Conservation (phyloP, 2,329 filamentous ascomycete species). For the Xylariaceae sp. region DNA sequence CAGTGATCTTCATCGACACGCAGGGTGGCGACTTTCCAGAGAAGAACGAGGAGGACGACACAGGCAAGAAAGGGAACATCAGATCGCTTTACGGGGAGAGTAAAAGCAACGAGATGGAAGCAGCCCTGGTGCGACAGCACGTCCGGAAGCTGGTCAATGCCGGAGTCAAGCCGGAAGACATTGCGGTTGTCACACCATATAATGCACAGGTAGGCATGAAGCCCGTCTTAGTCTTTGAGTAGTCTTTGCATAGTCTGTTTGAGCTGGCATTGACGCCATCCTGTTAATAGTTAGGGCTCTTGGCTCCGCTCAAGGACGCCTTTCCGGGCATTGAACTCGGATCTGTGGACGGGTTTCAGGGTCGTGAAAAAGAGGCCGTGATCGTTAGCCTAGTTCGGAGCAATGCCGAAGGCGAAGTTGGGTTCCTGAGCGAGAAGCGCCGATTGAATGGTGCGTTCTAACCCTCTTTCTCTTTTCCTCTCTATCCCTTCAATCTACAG, state of each 20-base stretch:
- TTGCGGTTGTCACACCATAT: conserved; percentile 94
- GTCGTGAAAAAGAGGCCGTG: conserved; percentile 94
- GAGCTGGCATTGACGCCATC: conserved; percentile 13
- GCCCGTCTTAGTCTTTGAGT: neutral
- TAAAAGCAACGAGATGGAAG: conserved; percentile 81
- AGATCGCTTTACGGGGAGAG: conserved; percentile 60
- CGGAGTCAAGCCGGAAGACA: conserved; percentile 81
- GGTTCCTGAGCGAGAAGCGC: conserved; percentile 90
- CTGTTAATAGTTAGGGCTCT: conserved; percentile 68
- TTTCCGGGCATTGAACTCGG: conserved; percentile 92
- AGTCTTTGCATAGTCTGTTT: neutral
- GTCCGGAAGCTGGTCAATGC: conserved; percentile 77
- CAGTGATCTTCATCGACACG: conserved; percentile 93
- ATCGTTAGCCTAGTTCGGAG: conserved; percentile 93
- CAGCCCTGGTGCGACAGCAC: conserved; percentile 78
- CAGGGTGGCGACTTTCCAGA: conserved; percentile 94
- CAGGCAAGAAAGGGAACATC: conserved; percentile 53
- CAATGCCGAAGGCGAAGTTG: conserved; percentile 85
- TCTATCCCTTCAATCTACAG: neutral
- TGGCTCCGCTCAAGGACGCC: conserved; percentile 80
- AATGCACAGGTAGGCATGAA: conserved; percentile 75
- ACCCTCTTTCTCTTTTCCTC: neutral
- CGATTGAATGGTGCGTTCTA: conserved; percentile 80
- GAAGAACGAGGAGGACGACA: conserved; percentile 70
- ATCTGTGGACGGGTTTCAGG: conserved; percentile 96